Evolutionary conservation across 2,329 filamentous ascomycete species (phyloP).

Genomic region (Cladophialophora chaetospira): DNA sequence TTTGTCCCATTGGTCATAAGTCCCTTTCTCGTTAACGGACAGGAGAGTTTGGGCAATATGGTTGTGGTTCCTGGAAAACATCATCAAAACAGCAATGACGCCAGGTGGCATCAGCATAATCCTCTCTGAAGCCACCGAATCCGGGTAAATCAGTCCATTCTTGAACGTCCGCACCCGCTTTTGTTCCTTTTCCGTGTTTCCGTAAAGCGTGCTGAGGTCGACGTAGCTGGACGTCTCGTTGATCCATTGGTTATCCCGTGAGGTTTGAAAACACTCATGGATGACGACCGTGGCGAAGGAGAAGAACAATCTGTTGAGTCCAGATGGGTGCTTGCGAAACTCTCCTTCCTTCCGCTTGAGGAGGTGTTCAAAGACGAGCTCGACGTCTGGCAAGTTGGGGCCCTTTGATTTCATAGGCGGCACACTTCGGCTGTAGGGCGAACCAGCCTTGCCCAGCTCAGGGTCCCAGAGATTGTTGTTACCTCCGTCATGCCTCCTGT

Average conservation of each 20-base stretch:
- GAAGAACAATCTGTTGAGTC: slow-evolving; percentile 50
- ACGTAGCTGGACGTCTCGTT: slow-evolving; percentile 53
- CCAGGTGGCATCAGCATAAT: slow-evolving; percentile 54
- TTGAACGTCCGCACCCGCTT: slow-evolving; percentile 46
- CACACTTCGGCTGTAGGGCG: slow-evolving; percentile 49
- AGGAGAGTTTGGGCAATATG: slow-evolving; percentile 44
- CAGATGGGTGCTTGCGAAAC: slow-evolving; percentile 49
- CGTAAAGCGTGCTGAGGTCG: slow-evolving; percentile 51
- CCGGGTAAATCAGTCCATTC: slow-evolving; percentile 47
- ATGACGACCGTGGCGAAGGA: slow-evolving; percentile 57
- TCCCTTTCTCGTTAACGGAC: slow-evolving; percentile 48
- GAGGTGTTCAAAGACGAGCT: slow-evolving; percentile 50
- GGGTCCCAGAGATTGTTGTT: slow-evolving; percentile 53
- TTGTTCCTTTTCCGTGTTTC: slow-evolving; percentile 48
- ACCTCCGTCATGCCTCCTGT: slow-evolving; percentile 49
- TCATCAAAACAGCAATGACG: slow-evolving; percentile 44
- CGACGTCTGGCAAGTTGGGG: slow-evolving; percentile 52
- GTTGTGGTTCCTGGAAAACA: slow-evolving; percentile 53
- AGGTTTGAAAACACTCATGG: slow-evolving; percentile 52
- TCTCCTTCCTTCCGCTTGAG: slow-evolving; percentile 44
- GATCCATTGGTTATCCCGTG: slow-evolving; percentile 44
- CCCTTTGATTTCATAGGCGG: slow-evolving; percentile 53
- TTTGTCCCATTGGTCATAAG: slow-evolving; percentile 45
- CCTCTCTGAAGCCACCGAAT: slow-evolving; percentile 48
- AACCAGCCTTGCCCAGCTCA: slow-evolving; percentile 56